A percentile compares a stretch with the other conserved stretches of the same genome.
Evolutionary conservation across 495 filamentous ascomycete genomes (phyloP).

Genomic region (Glutinoglossum americanum): DNA sequence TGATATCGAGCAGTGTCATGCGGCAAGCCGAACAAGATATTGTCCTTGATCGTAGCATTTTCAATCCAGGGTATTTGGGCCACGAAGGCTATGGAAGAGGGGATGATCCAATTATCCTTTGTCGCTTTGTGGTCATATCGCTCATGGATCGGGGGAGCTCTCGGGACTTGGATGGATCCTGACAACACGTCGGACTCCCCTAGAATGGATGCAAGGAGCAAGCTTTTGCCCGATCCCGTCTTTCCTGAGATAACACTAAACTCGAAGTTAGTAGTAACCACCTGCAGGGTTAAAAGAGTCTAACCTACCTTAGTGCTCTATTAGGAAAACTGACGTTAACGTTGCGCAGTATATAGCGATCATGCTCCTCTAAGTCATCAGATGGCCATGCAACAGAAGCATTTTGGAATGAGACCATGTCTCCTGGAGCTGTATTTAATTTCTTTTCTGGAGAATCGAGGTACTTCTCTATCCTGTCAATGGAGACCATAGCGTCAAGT

Average conservation of each 20-base stretch:
- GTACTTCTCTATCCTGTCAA: conserved; percentile 52
- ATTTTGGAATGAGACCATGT: conserved; percentile 40
- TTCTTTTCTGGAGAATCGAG: conserved; percentile 43
- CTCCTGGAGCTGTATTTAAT: conserved; percentile 29
- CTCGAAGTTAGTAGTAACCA: background rate
- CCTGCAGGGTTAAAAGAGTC: background rate
- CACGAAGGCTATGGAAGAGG: conserved; percentile 49
- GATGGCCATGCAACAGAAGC: conserved; percentile 62
- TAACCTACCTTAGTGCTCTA: conserved; percentile 24
- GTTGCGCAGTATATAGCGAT: conserved; percentile 37
- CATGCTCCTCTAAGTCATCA: conserved; percentile 25
- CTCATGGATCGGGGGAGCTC: conserved; percentile 20
- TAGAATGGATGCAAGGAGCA: conserved; percentile 40
- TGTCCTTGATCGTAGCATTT: conserved; percentile 54
- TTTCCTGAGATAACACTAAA: conserved; percentile 44
- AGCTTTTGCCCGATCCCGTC: conserved; percentile 46
- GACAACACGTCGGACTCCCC: conserved; percentile 38
- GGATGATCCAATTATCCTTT: conserved; percentile 46
- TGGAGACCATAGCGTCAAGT: conserved; percentile 51
- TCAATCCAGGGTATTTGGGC: conserved; percentile 77
- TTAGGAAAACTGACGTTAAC: conserved; percentile 43
- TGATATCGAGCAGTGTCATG: conserved; percentile 40
- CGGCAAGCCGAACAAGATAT: conserved; percentile 56
- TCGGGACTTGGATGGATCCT: conserved; percentile 30
- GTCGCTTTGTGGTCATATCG: conserved; percentile 35